Evolutionary conservation across 129 eudicot genomes (phyloP), one percentile per base, ranked within the genome.

Genomic region (Cynara cardunculus): DNA sequence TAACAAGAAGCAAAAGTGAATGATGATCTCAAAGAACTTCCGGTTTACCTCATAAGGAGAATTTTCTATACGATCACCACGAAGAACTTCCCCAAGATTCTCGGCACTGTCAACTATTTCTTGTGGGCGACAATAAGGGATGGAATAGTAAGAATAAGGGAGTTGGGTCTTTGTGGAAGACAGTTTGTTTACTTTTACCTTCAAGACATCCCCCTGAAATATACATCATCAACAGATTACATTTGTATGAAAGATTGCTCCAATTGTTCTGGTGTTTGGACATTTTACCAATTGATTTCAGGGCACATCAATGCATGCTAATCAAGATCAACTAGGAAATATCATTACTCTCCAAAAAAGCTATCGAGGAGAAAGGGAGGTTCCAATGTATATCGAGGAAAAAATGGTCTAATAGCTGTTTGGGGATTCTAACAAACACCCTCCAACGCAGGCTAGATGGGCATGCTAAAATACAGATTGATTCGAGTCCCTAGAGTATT

Each of bases 71-170:
- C 91, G 93, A 82, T 89, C 93, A 64, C 93, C 93, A 76, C 93
- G 93, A 64, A 89, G 93, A n/a, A 89, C 93, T 74, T 89, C 94
- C 11, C 94, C 94, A 44, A 89, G 89, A 78, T 87, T 89, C 80
- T 89, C 94, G 71, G 85, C 82, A 69, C 94, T 89, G 82, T 89
- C 91, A 70, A 89, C 87, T 82, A 89, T 83, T 41, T 34, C 69
- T 21, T 85, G 49, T n/a, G 94, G 94, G 30, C 71, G 87, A 61
- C 94, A 89, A 49, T 82, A 83, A 30, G 86, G 89, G 49, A 89
- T 84, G 62, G 91, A 89, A 81, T 89, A 89, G 79, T 73, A 89
- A 9, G 89, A 78, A 76, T 89, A 89, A 24, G 93, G 93, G 69
- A 89, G 93, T 76, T 87, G 93, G 65, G 93, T 89, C 81, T 87